Evolutionary conservation across 306 rosid genomes (phyloP).

Genomic region (Rosa multiflora): DNA sequence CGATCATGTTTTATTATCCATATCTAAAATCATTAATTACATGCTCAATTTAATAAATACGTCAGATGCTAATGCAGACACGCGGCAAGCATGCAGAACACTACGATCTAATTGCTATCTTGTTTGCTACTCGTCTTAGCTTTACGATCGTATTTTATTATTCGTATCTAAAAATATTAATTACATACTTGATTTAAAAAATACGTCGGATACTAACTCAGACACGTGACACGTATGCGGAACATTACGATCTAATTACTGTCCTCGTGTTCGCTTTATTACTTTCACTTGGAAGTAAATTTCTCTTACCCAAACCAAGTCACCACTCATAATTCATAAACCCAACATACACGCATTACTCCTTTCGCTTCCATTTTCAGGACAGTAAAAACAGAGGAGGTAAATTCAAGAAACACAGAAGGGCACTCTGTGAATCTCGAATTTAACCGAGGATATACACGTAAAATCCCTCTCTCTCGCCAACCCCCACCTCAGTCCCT

Average conservation of each 20-base stretch:
- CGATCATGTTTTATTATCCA: neutral
- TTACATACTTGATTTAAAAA: neutral
- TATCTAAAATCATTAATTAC: neutral
- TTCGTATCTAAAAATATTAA: neutral
- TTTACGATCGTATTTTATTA: neutral
- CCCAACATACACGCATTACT: neutral
- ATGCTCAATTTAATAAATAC: neutral
- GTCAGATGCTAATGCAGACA: neutral
- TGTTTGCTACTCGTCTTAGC: neutral
- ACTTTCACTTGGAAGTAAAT: neutral
- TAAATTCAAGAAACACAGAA: neutral
- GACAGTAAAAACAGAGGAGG: neutral
- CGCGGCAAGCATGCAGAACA: neutral
- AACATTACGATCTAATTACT: neutral
- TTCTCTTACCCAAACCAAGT: neutral
- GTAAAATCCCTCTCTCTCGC: constrained; percentile 15
- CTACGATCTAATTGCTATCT: neutral
- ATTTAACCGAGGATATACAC: constrained; percentile 27
- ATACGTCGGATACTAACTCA: fast-evolving
- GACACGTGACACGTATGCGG: neutral
- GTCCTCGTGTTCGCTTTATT: neutral
- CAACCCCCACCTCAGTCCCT: constrained; percentile 1
- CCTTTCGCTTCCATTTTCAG: neutral
- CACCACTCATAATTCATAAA: neutral
- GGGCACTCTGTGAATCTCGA: constrained; percentile 14